phyloP scores from a whole-genome alignment of 2,329 filamentous ascomycete species.

The Apiospora hydei region DNA sequence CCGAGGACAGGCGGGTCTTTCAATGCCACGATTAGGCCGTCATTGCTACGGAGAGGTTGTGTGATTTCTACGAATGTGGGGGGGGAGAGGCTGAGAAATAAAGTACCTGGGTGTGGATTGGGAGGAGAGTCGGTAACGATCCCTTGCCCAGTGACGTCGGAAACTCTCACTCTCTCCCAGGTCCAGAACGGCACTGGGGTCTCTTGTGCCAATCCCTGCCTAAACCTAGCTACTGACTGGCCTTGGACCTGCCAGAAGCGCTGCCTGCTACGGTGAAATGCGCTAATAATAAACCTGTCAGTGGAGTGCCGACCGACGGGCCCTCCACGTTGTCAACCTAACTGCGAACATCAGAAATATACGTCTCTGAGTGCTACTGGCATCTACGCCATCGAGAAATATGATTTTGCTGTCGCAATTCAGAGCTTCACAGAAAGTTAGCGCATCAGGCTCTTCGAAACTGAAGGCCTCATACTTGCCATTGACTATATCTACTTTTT shows the following conservation, averaged over 20 bases:
- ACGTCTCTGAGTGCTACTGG: background rate
- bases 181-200: background rate
- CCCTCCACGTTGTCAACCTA: background rate
- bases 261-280: constrained; percentile 6
- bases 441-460: background rate
- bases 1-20: constrained; percentile 1
- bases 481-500: background rate
- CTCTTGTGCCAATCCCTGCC: too few species aligned
- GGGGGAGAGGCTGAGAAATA: background rate
- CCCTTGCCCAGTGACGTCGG: background rate
- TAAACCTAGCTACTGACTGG: background rate
- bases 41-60: constrained; percentile 9
- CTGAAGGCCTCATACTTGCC: background rate
- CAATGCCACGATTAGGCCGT: constrained; percentile 6
- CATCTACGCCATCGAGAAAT: background rate
- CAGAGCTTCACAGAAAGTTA: background rate
- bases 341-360: background rate
- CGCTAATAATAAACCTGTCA: constrained; percentile 3
- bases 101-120: background rate
- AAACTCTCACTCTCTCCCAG: background rate
- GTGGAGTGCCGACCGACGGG: background rate
- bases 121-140: constrained; percentile 10
- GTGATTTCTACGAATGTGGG: background rate
- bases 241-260: background rate
- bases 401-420: background rate